Evolutionary conservation across 1,139 yeast species (phyloP).

Genomic region (Sugiyamaella japonica): DNA sequence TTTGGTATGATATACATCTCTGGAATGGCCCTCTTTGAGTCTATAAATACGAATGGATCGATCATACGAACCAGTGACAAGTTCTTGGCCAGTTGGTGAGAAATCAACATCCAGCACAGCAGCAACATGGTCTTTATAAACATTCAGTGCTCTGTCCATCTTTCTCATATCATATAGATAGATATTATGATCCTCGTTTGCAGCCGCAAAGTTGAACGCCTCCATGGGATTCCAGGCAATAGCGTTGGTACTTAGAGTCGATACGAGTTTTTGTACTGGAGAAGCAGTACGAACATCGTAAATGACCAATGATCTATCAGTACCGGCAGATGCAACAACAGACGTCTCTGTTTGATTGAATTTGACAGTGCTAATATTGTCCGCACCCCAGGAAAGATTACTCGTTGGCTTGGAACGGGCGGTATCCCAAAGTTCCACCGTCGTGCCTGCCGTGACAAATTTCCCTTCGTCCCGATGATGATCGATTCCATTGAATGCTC

Average conservation of each 20-base stretch:
- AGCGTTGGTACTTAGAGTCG: slow-evolving; percentile 79
- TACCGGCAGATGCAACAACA: slow-evolving; percentile 85
- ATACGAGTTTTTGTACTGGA: slow-evolving; percentile 87
- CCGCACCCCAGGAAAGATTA: slow-evolving; percentile 94
- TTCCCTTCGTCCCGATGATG: slow-evolving; percentile 72
- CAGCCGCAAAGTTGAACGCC: slow-evolving; percentile 90
- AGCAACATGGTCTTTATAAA: slow-evolving; percentile 93
- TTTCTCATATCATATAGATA: slow-evolving; percentile 97
- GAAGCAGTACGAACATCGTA: slow-evolving; percentile 92
- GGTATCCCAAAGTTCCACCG: slow-evolving; percentile 87
- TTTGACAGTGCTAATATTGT: slow-evolving; percentile 75
- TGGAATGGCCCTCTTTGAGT: slow-evolving; percentile 80
- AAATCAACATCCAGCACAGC: slow-evolving; percentile 95
- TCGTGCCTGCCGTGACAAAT: slow-evolving; percentile 92
- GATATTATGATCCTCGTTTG: slow-evolving; percentile 91
- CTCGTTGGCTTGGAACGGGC: slow-evolving; percentile 74
- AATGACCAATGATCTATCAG: slow-evolving; percentile 85
- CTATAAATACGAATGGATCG: slow-evolving; percentile 83
- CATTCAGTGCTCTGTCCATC: slow-evolving; percentile 72
- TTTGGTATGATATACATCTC: slow-evolving; percentile 94
- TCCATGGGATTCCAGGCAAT: slow-evolving; percentile 98
- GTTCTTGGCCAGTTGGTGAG: slow-evolving; percentile 94
- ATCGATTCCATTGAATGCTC: slow-evolving; percentile 82
- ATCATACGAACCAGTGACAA: slow-evolving; percentile 95
- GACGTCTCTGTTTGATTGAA: slow-evolving; percentile 92